Percentiles rank a stretch among this genome's conserved stretches.
phyloP scores from a whole-genome alignment of 768 basidiomycete species.

The Pleurotus ostreatus region DNA sequence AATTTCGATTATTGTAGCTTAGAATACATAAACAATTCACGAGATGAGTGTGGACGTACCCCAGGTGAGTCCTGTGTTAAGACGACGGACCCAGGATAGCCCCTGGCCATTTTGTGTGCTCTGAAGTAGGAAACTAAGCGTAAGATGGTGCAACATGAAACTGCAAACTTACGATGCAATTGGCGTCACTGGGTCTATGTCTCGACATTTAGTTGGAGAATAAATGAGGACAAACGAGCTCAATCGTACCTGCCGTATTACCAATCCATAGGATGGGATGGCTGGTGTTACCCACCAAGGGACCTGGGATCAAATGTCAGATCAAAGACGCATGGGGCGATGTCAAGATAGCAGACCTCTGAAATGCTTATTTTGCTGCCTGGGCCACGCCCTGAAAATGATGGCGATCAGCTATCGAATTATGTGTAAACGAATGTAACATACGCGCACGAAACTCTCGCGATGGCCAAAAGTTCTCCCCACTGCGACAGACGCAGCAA shows the following conservation, averaged over 20 bases:
- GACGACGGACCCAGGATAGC: constrained; percentile 34
- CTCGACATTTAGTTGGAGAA: no score
- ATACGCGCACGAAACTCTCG: constrained; percentile 16
- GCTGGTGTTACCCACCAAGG: constrained; percentile 33
- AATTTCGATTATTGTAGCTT: not conserved
- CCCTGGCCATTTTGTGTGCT: constrained; percentile 33
- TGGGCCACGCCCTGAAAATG: constrained; percentile 22
- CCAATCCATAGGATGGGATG: constrained; percentile 35
- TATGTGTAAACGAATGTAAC: not conserved
- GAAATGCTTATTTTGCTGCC: constrained; percentile 18
- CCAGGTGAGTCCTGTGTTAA: constrained; percentile 38
- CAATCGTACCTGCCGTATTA: constrained; percentile 29
- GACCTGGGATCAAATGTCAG: constrained; percentile 17
- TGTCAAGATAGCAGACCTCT: constrained; percentile 9
- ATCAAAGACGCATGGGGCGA: no score
- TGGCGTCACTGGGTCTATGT: constrained; percentile 17
- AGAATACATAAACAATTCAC: not conserved
- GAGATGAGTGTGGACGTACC: constrained; percentile 18
- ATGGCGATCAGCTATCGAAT: not conserved
- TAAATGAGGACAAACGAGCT: no score
- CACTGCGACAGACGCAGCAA: constrained; percentile 12
- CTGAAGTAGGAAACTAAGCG: constrained; percentile 17
- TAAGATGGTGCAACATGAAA: no score
- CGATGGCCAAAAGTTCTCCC: constrained; percentile 14
- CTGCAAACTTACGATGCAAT: constrained; percentile 2